A percentile compares a stretch with the other conserved stretches of the same genome.
Conservation (phyloP, 2,329 filamentous ascomycete genomes). For the Ascosphaera acerosa region DNA sequence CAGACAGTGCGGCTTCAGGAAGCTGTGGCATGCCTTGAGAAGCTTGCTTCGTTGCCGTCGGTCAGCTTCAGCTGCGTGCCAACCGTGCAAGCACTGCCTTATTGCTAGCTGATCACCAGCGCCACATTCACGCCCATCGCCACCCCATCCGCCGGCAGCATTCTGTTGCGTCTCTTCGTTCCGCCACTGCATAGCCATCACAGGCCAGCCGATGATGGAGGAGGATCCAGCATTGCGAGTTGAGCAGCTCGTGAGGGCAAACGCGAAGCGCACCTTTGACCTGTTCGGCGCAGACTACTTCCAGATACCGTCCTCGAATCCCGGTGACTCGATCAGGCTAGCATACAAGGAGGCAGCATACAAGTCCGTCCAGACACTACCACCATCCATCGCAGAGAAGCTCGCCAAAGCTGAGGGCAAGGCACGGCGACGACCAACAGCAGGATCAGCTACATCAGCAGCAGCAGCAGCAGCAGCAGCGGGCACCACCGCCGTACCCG, state of each 20-base stretch:
- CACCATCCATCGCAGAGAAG: slow-evolving; percentile 52
- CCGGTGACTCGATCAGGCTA: slow-evolving; percentile 19
- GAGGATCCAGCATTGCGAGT: slow-evolving; percentile 8
- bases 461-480: slow-evolving; percentile 30
- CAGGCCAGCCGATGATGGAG: too few relatives aligned
- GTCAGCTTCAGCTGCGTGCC: too few relatives aligned
- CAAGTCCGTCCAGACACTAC: slow-evolving; percentile 48
- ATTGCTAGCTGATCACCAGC: too few relatives aligned
- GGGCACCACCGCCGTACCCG: slow-evolving; percentile 14
- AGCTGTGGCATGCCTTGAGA: too few relatives aligned
- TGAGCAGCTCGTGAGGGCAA: slow-evolving; percentile 17
- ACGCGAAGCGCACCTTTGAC: slow-evolving; percentile 21
- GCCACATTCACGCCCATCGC: too few relatives aligned
- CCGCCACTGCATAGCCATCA: too few relatives aligned
- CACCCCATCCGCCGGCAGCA: too few relatives aligned
- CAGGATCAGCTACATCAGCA: slow-evolving; percentile 35
- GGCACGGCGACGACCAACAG: slow-evolving; percentile 14
- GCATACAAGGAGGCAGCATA: slow-evolving; percentile 31
- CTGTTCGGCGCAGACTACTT: slow-evolving; percentile 24
- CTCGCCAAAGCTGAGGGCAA: slow-evolving; percentile 32
- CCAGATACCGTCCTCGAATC: slow-evolving; percentile 19
- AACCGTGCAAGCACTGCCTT: too few relatives aligned
- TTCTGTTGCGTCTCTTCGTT: too few relatives aligned
- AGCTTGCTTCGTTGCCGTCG: too few relatives aligned
- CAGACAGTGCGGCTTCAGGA: too few relatives aligned